phyloP scores from a whole-genome alignment of 345 rosid species.

The Aegle marmelos region DNA sequence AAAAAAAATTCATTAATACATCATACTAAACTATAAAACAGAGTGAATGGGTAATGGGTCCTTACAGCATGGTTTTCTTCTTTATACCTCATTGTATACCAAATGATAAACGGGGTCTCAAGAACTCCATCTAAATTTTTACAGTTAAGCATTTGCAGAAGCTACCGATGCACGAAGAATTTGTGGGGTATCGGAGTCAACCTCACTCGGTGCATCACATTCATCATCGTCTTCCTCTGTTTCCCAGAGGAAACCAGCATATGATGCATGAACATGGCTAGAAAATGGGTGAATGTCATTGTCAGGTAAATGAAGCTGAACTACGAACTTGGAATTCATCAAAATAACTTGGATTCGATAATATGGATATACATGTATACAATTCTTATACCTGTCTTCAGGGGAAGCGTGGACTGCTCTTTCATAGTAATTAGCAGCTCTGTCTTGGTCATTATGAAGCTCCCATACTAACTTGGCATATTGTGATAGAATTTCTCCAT shows the following conservation, averaged over 20 bases:
- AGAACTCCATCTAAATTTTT: background rate
- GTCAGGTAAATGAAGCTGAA: background rate
- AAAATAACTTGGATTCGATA: background rate
- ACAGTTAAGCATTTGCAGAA: slow-evolving; percentile 12
- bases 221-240: slow-evolving; percentile 36
- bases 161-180: slow-evolving; percentile 13
- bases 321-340: background rate
- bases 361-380: background rate
- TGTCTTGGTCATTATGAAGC: slow-evolving; percentile 36
- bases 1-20: background rate
- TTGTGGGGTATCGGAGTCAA: background rate
- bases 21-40: background rate
- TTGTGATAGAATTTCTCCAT: slow-evolving; percentile 50
- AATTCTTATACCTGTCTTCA: slow-evolving; percentile 32
- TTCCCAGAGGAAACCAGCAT: slow-evolving; percentile 66
- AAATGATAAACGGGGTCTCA: too few species aligned
- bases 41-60: background rate
- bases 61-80: background rate
- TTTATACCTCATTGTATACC: background rate
- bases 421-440: slow-evolving; percentile 45
- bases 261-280: slow-evolving; percentile 68
- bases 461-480: slow-evolving; percentile 52
- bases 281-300: background rate
- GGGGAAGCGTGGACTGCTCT: slow-evolving; percentile 53
- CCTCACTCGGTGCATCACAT: slow-evolving; percentile 8